phyloP scores from a whole-genome alignment of 371 early-diverging fungal species.

The Mucor mucedo region DNA sequence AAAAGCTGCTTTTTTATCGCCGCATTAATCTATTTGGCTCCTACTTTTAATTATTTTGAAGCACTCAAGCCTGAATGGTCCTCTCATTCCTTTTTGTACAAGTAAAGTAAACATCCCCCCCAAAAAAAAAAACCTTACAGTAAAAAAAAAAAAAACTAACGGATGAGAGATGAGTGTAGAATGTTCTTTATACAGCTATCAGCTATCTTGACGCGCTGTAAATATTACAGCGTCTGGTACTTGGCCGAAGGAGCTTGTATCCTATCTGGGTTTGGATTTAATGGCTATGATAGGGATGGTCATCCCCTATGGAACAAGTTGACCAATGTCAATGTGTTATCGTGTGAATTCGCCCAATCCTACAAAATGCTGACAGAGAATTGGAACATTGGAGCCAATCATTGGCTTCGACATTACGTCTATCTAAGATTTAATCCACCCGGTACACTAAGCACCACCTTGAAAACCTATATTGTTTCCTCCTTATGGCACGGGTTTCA shows the following conservation, averaged over 20 bases:
- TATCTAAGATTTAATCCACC: slow-evolving; percentile 73
- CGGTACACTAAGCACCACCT: slow-evolving; percentile 54
- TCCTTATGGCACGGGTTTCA: slow-evolving; percentile 97
- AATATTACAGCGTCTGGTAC: slow-evolving; percentile 89
- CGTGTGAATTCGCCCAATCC: slow-evolving; percentile 76
- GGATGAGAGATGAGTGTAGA: neutral
- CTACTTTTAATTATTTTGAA: slow-evolving; percentile 44
- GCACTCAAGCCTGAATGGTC: slow-evolving; percentile 37
- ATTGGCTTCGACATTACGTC: slow-evolving; percentile 85
- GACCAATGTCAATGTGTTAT: slow-evolving; percentile 73
- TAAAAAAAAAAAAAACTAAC: too few relatives aligned
- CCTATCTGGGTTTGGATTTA: slow-evolving; percentile 84
- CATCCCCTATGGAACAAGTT: slow-evolving; percentile 58
- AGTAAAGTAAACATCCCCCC: slow-evolving; percentile 21
- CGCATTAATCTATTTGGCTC: slow-evolving; percentile 38
- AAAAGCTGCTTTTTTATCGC: slow-evolving; percentile 46
- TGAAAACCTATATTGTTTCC: slow-evolving; percentile 80
- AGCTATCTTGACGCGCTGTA: slow-evolving; percentile 72
- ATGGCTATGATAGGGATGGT: slow-evolving; percentile 69
- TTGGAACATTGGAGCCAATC: slow-evolving; percentile 91
- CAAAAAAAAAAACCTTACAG: too few relatives aligned
- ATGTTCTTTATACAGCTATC: slow-evolving; percentile 66
- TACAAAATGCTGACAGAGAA: slow-evolving; percentile 70
- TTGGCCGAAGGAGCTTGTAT: slow-evolving; percentile 88
- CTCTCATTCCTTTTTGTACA: slow-evolving; percentile 23